phyloP scores from a whole-genome alignment of 2,329 filamentous ascomycete genomes.

The Nemania sp. region DNA sequence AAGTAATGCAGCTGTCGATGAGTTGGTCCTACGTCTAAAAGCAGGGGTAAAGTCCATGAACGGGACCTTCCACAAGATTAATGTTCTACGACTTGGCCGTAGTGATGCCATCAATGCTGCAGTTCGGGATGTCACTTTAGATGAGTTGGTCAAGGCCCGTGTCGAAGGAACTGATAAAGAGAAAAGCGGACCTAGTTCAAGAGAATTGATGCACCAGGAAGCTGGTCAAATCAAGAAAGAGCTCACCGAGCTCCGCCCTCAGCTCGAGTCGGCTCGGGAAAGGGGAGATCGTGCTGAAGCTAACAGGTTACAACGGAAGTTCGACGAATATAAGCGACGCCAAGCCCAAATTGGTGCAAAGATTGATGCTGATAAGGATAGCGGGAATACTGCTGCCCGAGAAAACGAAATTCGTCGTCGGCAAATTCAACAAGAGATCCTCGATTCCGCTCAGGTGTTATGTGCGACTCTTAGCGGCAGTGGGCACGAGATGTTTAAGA shows the following conservation, averaged over 20 bases:
- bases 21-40: slow-evolving; percentile 93
- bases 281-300: slow-evolving; percentile 61
- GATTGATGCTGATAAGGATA: slow-evolving; percentile 90
- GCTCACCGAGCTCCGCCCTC: slow-evolving; percentile 76
- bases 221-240: slow-evolving; percentile 80
- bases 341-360: slow-evolving; percentile 81
- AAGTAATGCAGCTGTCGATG: slow-evolving; percentile 97
- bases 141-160: slow-evolving; percentile 85
- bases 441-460: slow-evolving; percentile 90
- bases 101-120: slow-evolving; percentile 92
- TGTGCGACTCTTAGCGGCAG: slow-evolving; percentile 95
- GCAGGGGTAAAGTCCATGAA: slow-evolving; percentile 82
- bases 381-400: slow-evolving; percentile 82
- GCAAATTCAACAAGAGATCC: slow-evolving; percentile 87
- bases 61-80: slow-evolving; percentile 80
- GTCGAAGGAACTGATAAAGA: slow-evolving; percentile 72
- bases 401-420: slow-evolving; percentile 88
- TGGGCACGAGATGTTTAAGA: slow-evolving; percentile 97
- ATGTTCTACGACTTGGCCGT: slow-evolving; percentile 88
- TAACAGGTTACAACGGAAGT: slow-evolving; percentile 76
- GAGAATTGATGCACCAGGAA: slow-evolving; percentile 72
- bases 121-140: slow-evolving; percentile 91
- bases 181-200: slow-evolving; percentile 66
- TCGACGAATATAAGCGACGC: slow-evolving; percentile 80
- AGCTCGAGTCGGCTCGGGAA: slow-evolving; percentile 75